These are phyloP conservation scores for Gossypium mustelinum DNA, from an alignment of 345 rosid genomes.

Conservation along the genomic window DNA sequence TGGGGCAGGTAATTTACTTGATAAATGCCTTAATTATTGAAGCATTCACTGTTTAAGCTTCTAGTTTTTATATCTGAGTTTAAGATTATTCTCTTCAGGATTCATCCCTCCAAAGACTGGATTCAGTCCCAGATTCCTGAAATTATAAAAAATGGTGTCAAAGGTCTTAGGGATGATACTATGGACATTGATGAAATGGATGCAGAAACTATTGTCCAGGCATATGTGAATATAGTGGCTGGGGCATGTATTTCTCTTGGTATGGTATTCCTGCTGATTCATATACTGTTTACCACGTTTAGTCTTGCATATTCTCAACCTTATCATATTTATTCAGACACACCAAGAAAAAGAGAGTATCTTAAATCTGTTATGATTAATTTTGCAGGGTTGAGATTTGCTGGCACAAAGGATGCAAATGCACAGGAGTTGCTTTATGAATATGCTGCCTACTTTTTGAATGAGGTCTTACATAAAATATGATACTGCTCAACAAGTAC, in stretches of 20 bases:
- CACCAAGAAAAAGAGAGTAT: neutral
- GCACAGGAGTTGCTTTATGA: slow-evolving; percentile 79
- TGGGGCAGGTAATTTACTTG: slow-evolving; percentile 70
- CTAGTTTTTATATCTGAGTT: slow-evolving; percentile 20
- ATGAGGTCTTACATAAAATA: slow-evolving; percentile 60
- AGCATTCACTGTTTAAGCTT: neutral
- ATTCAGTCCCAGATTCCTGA: slow-evolving; percentile 87
- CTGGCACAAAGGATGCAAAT: slow-evolving; percentile 84
- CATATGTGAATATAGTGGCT: slow-evolving; percentile 82
- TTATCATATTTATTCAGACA: neutral
- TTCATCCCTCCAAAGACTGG: slow-evolving; percentile 82
- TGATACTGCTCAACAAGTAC: slow-evolving; percentile 19
- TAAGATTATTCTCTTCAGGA: slow-evolving; percentile 42
- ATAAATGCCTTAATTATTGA: neutral
- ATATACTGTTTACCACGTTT: neutral
- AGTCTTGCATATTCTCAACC: slow-evolving; percentile 3
- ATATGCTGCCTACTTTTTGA: slow-evolving; percentile 72
- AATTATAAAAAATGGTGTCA: slow-evolving; percentile 57
- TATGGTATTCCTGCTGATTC: slow-evolving; percentile 28
- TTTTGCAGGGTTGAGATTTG: slow-evolving; percentile 80
- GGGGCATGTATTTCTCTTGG: slow-evolving; percentile 97
- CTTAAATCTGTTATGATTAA: slow-evolving; percentile 18
- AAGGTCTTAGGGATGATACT: slow-evolving; percentile 54
- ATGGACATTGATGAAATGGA: slow-evolving; percentile 70
- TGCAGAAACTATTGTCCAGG: slow-evolving; percentile 76